Base-by-base conservation (phyloP, 1,284 basidiomycete species). In the Melanopsichium pennsylvanicum region DNA sequence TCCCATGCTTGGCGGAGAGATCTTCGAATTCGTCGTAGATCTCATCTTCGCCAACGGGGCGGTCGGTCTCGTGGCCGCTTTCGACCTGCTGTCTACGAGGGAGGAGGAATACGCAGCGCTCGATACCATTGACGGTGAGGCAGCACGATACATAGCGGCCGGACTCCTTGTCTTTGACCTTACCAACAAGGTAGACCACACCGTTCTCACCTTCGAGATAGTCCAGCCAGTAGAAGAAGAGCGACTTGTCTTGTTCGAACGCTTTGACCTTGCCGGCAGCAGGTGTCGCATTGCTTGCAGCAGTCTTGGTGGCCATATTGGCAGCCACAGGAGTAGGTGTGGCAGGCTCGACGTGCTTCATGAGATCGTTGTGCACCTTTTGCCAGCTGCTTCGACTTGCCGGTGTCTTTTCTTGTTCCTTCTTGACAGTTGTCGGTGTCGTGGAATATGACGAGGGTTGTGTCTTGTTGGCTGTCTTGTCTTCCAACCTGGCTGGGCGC, bases 91-190 rank as follows among this genome's bases (percentile, higher is more conserved):
- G 57, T 39, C 44, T 45, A 16, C 75, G 86, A 0, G 94, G 93
- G 48, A 95, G 86, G n/a, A 96, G 87, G 76, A 91, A 97, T n/a
- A 98, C 83, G 80, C 96, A 97, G 22, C 95, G 88, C 82, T 97
- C 86, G 18, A 98, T 86, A 49, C 89, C 89, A 61, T 91, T 88
- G 44, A 99, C 86, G 2, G 89, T 89, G 33, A 98, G 85, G 72
- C 92, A 94, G 69, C 90, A 91, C 19, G 92, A 94, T n/a, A 92
- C 84, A 86, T 89, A 97, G 54, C 83, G 84, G 19, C 82, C 83
- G 5, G 68, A 76, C 7, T 52, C 54, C 36, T 63, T 67, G 66
- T 79, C 75, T 44, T 72, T 74, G 64, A 81, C 75, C 41, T 81
- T 81, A 40, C 79, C 79, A 10, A 79, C 73, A 10, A 81, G 72